Evolutionary conservation across 2,329 filamentous ascomycete genomes (phyloP), one percentile per base, ranked within the genome.

Genomic region (Epicoccum nigrum): DNA sequence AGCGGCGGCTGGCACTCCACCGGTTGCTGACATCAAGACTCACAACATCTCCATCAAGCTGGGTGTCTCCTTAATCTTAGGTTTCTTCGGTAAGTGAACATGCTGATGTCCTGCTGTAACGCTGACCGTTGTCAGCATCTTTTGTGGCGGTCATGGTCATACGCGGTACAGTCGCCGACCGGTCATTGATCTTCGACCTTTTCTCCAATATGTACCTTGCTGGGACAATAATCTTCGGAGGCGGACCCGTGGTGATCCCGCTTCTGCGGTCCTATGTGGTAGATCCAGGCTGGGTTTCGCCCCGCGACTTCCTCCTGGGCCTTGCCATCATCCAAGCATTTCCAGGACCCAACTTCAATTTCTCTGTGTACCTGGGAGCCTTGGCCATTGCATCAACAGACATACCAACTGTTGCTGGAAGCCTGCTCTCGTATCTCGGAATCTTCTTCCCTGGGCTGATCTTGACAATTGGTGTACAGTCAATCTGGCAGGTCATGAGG

Each of bases 121-220:
- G 20, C 59, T 49, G 30, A 46, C 54, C 37, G 15, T 32, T 16
- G n/a, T 45, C 27, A 79, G 74, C 70, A 4, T 79, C 78, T 2
- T 89, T 90, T 57, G 73, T 83, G 40, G 61, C 74, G 2, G 65
- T 88, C 17, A 81, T 89, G 66, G 75, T 82, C 13, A 28, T 79
- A 67, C 70, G 78, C 63, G 54, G 71, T 73, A 39, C 73, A 2
- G 40, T 80, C 9, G 51, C 70, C 0, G 33, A 64, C 8, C 72
- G 71, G 0, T 76, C 83, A 0, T 71, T 84, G 0, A 70, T 80
- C 0, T 84, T 84, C 58, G 77, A 81, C 39, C 79, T 91, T 19
- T 90, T 91, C 60, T 78, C 86, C 4, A 90, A 89, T 68, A 82
- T 91, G 73, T 90, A 87, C 62, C 83, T 90, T 0, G 88, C 87